A percentile compares a stretch with the other conserved stretches of the same genome.
phyloP scores from a whole-genome alignment of 208 protist species.

The Novymonas esmeraldas region DNA sequence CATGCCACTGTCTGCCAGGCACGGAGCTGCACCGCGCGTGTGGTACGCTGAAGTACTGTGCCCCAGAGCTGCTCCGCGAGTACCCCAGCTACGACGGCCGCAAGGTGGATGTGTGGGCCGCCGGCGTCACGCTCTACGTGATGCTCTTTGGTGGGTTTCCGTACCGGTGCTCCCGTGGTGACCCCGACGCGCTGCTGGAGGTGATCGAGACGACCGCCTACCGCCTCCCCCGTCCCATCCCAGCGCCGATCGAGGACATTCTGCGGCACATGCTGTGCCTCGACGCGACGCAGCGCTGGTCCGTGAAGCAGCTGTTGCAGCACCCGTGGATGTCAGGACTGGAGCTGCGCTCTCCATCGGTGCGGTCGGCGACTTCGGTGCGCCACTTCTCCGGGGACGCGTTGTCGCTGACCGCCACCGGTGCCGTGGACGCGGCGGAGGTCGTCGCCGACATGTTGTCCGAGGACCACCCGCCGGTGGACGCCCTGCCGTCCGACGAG shows the following conservation, averaged over 20 bases:
- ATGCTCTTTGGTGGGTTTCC: conserved; percentile 94
- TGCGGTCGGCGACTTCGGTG: conserved; percentile 1
- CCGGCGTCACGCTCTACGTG: conserved; percentile 88
- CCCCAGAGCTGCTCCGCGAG: conserved; percentile 78
- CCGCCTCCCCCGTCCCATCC: conserved; percentile 58
- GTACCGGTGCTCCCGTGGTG: conserved; percentile 67
- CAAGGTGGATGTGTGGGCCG: conserved; percentile 89
- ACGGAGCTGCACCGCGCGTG: conserved; percentile 58
- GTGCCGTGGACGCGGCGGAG: neutral
- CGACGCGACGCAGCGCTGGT: conserved; percentile 71
- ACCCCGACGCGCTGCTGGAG: conserved; percentile 62
- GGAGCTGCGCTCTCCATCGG: conserved; percentile 14
- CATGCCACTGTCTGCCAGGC: conserved; percentile 57
- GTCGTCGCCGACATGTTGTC: conserved; percentile 13
- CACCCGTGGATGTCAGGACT: conserved; percentile 68
- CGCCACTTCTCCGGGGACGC: neutral
- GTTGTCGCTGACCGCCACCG: neutral
- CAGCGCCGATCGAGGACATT: conserved; percentile 49
- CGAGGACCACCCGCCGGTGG: conserved; percentile 20
- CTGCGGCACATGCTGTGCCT: conserved; percentile 77
- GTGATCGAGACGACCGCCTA: conserved; percentile 60
- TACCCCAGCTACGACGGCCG: conserved; percentile 87
- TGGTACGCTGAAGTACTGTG: conserved; percentile 84
- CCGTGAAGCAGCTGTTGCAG: conserved; percentile 75
- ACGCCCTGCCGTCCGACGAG: conserved; percentile 28